A percentile compares a stretch with the other conserved stretches of the same genome.
Evolutionary conservation across 805 yeast species (phyloP).

Genomic region (Kodamaea nitidulidarum): DNA sequence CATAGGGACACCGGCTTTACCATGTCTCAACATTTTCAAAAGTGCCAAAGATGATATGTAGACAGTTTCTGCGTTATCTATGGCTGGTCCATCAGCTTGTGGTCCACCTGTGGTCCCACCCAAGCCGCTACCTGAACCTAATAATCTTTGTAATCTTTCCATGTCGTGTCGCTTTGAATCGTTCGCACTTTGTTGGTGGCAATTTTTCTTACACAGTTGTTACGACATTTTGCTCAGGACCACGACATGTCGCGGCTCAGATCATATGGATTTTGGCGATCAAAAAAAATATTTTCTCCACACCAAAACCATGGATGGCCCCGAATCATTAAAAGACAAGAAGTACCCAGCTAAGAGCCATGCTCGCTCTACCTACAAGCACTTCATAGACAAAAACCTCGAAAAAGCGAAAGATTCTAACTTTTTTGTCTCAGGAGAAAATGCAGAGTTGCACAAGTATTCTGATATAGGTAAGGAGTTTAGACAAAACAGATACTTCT

Average conservation of each 20-base stretch:
- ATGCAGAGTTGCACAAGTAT: slow-evolving; percentile 58
- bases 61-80: slow-evolving; percentile 94
- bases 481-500: slow-evolving; percentile 90
- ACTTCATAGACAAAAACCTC: slow-evolving; percentile 25
- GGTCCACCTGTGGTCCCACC: slow-evolving; percentile 43
- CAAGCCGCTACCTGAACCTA: slow-evolving; percentile 43
- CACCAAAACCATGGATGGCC: slow-evolving; percentile 9
- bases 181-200: slow-evolving; percentile 3
- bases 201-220: background rate
- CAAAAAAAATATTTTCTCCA: background rate
- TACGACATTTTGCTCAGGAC: background rate
- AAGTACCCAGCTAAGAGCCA: slow-evolving; percentile 86
- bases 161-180: slow-evolving; percentile 16
- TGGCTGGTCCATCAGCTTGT: slow-evolving; percentile 67
- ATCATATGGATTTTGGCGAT: background rate
- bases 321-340: slow-evolving; percentile 20
- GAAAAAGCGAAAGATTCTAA: slow-evolving; percentile 20
- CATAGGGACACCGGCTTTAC: slow-evolving; percentile 84
- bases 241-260: background rate
- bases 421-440: slow-evolving; percentile 60
- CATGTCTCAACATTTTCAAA: slow-evolving; percentile 95
- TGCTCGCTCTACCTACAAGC: slow-evolving; percentile 50
- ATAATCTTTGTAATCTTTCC: slow-evolving; percentile 49
- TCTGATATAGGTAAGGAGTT: slow-evolving; percentile 76
- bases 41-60: slow-evolving; percentile 93